Base-by-base conservation (phyloP, 2,329 filamentous ascomycete genomes). In the Penicillium occitanis region DNA sequence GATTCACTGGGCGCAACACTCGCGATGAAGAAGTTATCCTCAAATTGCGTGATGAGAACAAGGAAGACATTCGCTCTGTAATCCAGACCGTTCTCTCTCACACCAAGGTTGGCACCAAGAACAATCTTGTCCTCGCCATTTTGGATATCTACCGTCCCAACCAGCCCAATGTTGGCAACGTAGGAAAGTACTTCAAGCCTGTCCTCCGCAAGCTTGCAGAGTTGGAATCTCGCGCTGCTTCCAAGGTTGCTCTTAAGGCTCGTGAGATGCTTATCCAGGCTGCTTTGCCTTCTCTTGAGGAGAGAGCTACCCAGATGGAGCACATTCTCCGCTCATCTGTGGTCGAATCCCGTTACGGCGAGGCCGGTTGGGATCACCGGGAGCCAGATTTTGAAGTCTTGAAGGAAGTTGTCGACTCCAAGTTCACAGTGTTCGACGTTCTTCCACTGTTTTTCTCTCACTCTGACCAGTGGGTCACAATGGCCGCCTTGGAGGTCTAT, bases 361-460 rank as follows among this genome's bases (percentile, higher is more conserved):
- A 99, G 85, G 93, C 92, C 68, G 93, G 94, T 61, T 97, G 92
- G 91, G 94, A 97, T 70, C 95, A 99, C 82, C 87, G 95, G 71
- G 91, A 97, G 80, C 95, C 95, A 58, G 92, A 90, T 80, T 83
- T 96, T 63, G 91, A 96, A 25, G 85, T 96, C 70, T 90, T 99
- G 81, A 97, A 97, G 84, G 95, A 99, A 79, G 93, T 99, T 37
- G 92, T 99, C 62, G 95, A 99, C 80, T 98, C 95, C 64, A 96
- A 96, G 82, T 98, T 96, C 83, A 98, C 94, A 50, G 95, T 99
- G 70, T 97, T 97, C 72, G 95, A 99, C 76, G 95, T 99, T 19
- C 81, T 99, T 70, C 91, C 94, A 7, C 89, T 92, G 66, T 99
- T 99, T 87, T 99, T 99, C 76, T 91, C 89, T 40, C 93, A 99